Percentiles rank a stretch among this genome's conserved stretches.
These are phyloP conservation scores for Annulohypoxylon nitens DNA, from an alignment of 495 filamentous ascomycete genomes.

Conservation along the genomic window DNA sequence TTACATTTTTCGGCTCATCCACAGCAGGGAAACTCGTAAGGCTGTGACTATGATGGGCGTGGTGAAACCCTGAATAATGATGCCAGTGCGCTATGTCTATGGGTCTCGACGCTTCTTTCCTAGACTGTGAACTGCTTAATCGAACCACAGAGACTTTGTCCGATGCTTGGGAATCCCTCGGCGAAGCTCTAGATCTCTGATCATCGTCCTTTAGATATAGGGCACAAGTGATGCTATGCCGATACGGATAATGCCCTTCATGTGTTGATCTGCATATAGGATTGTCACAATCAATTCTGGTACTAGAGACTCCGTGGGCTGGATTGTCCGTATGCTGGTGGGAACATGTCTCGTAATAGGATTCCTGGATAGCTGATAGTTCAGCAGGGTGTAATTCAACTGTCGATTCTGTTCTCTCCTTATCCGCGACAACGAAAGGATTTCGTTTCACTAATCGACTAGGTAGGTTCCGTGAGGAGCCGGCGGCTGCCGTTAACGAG, in stretches of 20 bases:
- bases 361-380: slow-evolving; percentile 8
- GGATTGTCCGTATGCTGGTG: background rate
- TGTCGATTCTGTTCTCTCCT: slow-evolving; percentile 6
- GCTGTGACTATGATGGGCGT: background rate
- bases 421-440: slow-evolving; percentile 28
- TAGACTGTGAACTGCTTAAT: background rate
- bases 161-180: background rate
- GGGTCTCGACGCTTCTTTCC: background rate
- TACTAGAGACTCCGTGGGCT: slow-evolving; percentile 15
- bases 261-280: slow-evolving; percentile 52
- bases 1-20: background rate
- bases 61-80: slow-evolving; percentile 23
- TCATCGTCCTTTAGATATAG: slow-evolving; percentile 44
- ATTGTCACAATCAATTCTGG: slow-evolving; percentile 46
- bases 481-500: background rate
- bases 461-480: background rate
- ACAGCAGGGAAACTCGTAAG: background rate
- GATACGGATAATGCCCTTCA: slow-evolving; percentile 50
- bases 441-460: slow-evolving; percentile 20
- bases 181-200: slow-evolving; percentile 33
- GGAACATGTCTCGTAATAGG: slow-evolving; percentile 1
- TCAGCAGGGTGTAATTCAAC: background rate
- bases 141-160: slow-evolving; percentile 7
- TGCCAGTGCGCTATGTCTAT: slow-evolving; percentile 15
- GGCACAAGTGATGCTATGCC: slow-evolving; percentile 48